These are phyloP conservation scores for Fusarium equiseti DNA, from an alignment of 2,329 filamentous ascomycete genomes.

Conservation along the genomic window DNA sequence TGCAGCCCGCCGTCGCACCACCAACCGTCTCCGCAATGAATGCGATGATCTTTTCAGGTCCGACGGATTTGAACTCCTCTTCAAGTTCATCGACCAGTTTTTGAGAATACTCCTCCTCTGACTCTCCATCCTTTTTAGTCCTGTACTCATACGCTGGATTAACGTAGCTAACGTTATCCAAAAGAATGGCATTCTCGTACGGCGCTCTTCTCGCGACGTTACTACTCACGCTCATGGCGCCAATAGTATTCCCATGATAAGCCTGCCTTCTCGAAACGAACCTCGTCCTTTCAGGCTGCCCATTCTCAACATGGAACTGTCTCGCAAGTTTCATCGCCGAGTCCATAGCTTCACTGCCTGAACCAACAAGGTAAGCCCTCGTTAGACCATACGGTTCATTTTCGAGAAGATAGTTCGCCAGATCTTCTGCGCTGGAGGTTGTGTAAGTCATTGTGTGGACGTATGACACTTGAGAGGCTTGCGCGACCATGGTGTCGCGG, in stretches of 20 bases:
- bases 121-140: constrained; percentile 63
- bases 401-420: constrained; percentile 53
- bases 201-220: constrained; percentile 70
- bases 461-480: constrained; percentile 69
- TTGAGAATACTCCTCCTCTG: constrained; percentile 68
- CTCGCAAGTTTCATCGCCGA: constrained; percentile 62
- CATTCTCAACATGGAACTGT: constrained; percentile 61
- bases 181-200: constrained; percentile 60
- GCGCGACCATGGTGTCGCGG: constrained; percentile 67
- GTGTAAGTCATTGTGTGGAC: constrained; percentile 54
- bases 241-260: constrained; percentile 68
- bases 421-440: constrained; percentile 62
- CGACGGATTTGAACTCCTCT: constrained; percentile 72
- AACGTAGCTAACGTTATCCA: constrained; percentile 67
- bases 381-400: constrained; percentile 54
- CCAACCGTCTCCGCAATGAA: constrained; percentile 81
- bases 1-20: constrained; percentile 75
- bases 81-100: constrained; percentile 75
- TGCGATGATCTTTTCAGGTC: constrained; percentile 74
- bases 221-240: constrained; percentile 73
- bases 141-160: constrained; percentile 77
- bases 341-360: constrained; percentile 58
- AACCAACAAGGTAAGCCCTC: constrained; percentile 54
- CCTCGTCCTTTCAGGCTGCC: constrained; percentile 50
- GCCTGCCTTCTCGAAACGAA: constrained; percentile 59